These are phyloP conservation scores for Dictyostelium discoideum DNA, from an alignment of 78 protist genomes.

Conservation along the genomic window DNA sequence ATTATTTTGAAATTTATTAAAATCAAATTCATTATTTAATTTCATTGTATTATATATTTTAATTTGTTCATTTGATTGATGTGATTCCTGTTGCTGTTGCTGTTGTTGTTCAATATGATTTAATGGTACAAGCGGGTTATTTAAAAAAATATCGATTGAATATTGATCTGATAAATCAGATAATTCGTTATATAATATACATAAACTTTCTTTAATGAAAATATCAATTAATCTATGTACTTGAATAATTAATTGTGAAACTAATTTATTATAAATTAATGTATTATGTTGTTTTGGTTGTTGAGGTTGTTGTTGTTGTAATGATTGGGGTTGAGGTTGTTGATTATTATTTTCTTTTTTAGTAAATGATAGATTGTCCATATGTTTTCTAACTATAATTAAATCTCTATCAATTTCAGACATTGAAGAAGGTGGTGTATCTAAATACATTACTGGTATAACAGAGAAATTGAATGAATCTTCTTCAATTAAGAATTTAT, in stretches of 20 bases:
- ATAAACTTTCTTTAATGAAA: constrained; percentile 15
- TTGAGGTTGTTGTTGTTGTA: background rate
- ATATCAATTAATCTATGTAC: constrained; percentile 13
- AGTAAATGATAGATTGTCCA: constrained; percentile 21
- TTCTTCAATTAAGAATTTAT: constrained; percentile 17
- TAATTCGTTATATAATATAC: constrained; percentile 7
- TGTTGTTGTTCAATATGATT: background rate
- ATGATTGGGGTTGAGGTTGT: too few species aligned
- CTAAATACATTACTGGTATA: constrained; percentile 42
- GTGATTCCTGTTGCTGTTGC: background rate
- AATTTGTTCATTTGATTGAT: background rate
- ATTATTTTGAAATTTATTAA: background rate
- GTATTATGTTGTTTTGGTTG: constrained; percentile 23
- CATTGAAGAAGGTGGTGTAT: constrained; percentile 62
- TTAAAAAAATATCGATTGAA: background rate
- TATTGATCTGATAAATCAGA: constrained; percentile 3
- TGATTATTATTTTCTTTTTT: background rate
- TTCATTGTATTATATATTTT: background rate
- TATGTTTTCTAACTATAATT: constrained; percentile 23
- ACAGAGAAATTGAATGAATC: constrained; percentile 35
- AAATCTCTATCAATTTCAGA: constrained; percentile 52
- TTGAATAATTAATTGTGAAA: background rate
- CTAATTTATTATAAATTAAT: background rate
- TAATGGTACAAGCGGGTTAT: background rate
- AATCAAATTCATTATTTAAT: background rate